Percentiles rank a stretch among this genome's conserved stretches.
These are phyloP conservation scores for Myxozyma neglecta DNA, from an alignment of 805 yeast species.

Conservation along the genomic window DNA sequence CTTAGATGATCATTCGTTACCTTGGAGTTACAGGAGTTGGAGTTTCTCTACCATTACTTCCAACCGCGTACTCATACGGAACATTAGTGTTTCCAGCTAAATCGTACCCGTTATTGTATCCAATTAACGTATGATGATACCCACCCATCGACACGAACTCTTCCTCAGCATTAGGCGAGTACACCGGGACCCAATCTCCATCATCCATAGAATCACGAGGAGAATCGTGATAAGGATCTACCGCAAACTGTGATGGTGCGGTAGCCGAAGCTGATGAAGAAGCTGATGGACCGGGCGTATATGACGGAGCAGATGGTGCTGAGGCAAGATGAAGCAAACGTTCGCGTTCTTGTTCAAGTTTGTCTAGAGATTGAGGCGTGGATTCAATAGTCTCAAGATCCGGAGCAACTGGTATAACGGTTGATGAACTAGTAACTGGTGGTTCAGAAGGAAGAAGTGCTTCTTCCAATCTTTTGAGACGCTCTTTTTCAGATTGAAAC, in stretches of 20 bases:
- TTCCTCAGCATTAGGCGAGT: slow-evolving; percentile 22
- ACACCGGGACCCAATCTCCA: slow-evolving; percentile 27
- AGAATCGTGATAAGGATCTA: neutral
- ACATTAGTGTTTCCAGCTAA: slow-evolving; percentile 6
- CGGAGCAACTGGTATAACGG: slow-evolving; percentile 2
- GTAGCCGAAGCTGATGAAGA: slow-evolving; percentile 5
- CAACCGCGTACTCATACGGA: slow-evolving; percentile 20
- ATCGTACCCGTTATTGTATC: slow-evolving; percentile 6
- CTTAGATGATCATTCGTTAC: too few relatives aligned
- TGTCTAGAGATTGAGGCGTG: slow-evolving; percentile 8
- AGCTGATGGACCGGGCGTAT: slow-evolving; percentile 19
- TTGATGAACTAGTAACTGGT: neutral
- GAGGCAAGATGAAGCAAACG: slow-evolving; percentile 13
- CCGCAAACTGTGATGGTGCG: neutral
- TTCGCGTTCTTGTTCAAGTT: slow-evolving; percentile 24
- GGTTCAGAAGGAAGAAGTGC: slow-evolving; percentile 66
- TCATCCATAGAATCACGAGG: neutral
- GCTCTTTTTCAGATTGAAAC: slow-evolving; percentile 66
- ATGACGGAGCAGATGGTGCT: slow-evolving; percentile 22
- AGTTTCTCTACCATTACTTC: neutral
- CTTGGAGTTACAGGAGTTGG: neutral
- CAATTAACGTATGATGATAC: slow-evolving; percentile 13
- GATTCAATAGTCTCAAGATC: slow-evolving; percentile 9
- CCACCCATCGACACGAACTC: slow-evolving; percentile 26
- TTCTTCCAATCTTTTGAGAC: slow-evolving; percentile 53